Base-by-base conservation (phyloP, 1,284 basidiomycete species). In the Papiliotrema terrestris region DNA sequence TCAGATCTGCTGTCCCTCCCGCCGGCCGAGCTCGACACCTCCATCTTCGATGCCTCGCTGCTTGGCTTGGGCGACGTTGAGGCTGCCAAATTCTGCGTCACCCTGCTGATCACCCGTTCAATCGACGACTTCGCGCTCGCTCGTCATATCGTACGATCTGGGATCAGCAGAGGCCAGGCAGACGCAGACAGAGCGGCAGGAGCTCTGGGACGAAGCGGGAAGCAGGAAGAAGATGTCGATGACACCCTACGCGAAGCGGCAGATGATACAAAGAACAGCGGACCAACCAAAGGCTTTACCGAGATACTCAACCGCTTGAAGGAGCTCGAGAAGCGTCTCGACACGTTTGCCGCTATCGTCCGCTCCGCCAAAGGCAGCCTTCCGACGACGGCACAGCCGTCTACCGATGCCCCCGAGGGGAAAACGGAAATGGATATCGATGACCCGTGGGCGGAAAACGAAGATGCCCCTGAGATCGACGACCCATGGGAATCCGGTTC, bases 381-480 rank as follows among this genome's bases (percentile, higher is more conserved):
- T 2, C 4, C 8, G 2, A n/a, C 51, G 11, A 44, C 36, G 35
- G 43, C 51, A 26, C 29, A 36, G n/a, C 51, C 45, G 23, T 46
- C 43, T 19, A 25, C 5, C 35, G 29, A 35, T 3, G 20, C 8
- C 45, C 2, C 14, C 14, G 39, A 37, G 46, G 8, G 26, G 6
- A 45, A 32, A 19, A 56, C 57, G 2, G 52, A 48, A 2, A 57
- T 72, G 25, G 89, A 77, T 13, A 47, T 69, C 29, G 75, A 91
- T 65, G 89, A 92, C 72, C 88, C 89, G 11, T 92, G 88, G 88
- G 85, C 79, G 1, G 57, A 49, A 14, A 55, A 60, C n/a, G 61
- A 49, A 23, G 60, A 57, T 11, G 39, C 42, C 44, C 56, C 20
- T 41, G 59, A 14, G 48, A 45, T 69, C 2, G 65, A 67, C 36